phyloP scores from a whole-genome alignment of 176 grass and related monocot genomes.

The Poa annua region DNA sequence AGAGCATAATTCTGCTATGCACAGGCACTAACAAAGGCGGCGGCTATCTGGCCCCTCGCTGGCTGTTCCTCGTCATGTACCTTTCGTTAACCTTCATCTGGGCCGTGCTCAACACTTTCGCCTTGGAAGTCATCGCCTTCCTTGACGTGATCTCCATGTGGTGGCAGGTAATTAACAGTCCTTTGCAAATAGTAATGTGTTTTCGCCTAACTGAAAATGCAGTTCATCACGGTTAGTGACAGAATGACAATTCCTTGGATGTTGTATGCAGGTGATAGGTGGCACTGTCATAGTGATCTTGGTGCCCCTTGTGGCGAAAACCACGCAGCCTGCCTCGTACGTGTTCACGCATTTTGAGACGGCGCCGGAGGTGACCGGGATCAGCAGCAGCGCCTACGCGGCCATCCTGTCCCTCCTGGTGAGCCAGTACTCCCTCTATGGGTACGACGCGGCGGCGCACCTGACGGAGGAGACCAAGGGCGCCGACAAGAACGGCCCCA shows the following conservation, averaged over 20 bases:
- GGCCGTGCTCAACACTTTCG: conserved; percentile 98
- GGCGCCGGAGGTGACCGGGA: conserved; percentile 67
- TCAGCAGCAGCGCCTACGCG: conserved; percentile 74
- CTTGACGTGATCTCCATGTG: conserved; percentile 94
- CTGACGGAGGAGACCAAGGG: conserved; percentile 96
- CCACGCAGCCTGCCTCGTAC: conserved; percentile 77
- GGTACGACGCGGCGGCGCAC: conserved; percentile 97
- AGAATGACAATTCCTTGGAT: not conserved
- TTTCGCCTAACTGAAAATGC: not conserved
- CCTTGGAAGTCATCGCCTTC: conserved; percentile 89
- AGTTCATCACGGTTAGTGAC: not conserved
- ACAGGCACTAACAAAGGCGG: conserved; percentile 90
- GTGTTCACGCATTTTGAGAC: conserved; percentile 88
- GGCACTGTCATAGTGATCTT: conserved; percentile 79
- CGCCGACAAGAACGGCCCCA: conserved; percentile 93
- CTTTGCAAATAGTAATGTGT: not conserved
- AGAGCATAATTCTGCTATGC: conserved; percentile 91
- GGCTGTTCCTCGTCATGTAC: conserved; percentile 89
- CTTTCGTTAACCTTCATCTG: conserved; percentile 79
- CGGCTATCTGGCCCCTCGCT: conserved; percentile 79
- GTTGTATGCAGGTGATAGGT: conserved; percentile 64
- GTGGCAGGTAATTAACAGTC: conserved; percentile 70
- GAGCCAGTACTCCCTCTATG: conserved; percentile 97
- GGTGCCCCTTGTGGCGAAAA: conserved; percentile 81
- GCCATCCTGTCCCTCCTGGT: conserved; percentile 79